Evolutionary conservation across 139 green algal genomes (phyloP), one percentile per base, ranked within the genome.

Genomic region (Limnomonas spitsbergensis): DNA sequence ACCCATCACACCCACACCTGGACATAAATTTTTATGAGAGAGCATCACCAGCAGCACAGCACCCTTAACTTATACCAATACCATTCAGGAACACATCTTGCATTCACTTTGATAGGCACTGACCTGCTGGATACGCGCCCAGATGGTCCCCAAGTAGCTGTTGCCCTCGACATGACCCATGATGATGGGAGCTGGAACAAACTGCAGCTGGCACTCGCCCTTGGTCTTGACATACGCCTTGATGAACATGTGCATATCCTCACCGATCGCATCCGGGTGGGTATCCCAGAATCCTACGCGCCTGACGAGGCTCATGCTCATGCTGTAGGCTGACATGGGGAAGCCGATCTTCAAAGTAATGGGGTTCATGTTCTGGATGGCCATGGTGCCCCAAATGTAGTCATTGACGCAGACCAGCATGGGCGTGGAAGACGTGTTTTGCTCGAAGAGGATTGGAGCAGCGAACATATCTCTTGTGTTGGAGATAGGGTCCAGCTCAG

Each of bases 231-330:
- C 66, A 40, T 82, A 84, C 20, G 78, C 79, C 75, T 87, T 87
- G 56, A 82, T 71, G 68, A 84, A 87, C 75, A 84, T 82, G 71
- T 87, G 82, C 74, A 84, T 79, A 71, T 87, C 82, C 70, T 87
- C 82, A 40, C 78, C 82, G 27, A 87, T 87, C 31, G 82, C 82
- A n/a, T 84, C 75, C n/a, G 76, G 73, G 0, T 40, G 42, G n/a
- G 75, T 82, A 70, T 87, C 82, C 78, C 79, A 84, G 75, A 75
- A 87, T 39, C 76, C 82, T 52, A 87, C 73, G 38, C 69, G 40
- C 14, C 76, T 69, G 32, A 71, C 66, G 54, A 87, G 69, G 36
- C 54, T 66, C 36, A 82, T 26, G 29, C 68, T 75, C 26, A 87
- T n/a, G 47, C 78, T 82, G 78, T 84, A 87, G 70, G 83, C 83